phyloP scores from a whole-genome alignment of 164 flowering plant genomes.

The Santalum album region DNA sequence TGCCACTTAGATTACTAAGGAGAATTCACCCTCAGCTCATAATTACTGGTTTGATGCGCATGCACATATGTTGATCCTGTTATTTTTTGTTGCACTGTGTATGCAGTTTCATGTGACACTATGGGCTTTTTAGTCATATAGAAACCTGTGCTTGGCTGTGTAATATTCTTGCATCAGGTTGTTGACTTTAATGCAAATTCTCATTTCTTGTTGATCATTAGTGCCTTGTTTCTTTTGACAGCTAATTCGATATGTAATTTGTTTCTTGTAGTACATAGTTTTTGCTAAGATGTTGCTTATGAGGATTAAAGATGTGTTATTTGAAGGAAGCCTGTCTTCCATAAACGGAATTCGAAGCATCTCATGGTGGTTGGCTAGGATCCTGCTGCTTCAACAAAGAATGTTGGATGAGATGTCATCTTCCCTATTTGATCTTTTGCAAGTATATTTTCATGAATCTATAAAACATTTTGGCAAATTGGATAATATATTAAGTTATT shows the following conservation, averaged over 20 bases:
- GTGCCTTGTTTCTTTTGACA: neutral
- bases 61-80: no score
- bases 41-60: no score
- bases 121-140: neutral
- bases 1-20: no score
- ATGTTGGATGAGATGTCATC: conserved; percentile 48
- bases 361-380: conserved; percentile 58
- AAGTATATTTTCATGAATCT: conserved; percentile 36
- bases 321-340: conserved; percentile 19
- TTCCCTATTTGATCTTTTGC: conserved; percentile 53
- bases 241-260: neutral
- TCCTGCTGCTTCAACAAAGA: conserved; percentile 37
- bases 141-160: neutral
- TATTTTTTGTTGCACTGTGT: no score
- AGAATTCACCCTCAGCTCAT: no score
- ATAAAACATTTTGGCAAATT: conserved; percentile 43
- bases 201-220: neutral
- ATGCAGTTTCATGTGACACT: no score
- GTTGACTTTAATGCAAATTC: neutral
- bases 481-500: conserved; percentile 48
- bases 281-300: conserved; percentile 70
- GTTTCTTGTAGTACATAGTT: conserved; percentile 54
- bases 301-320: conserved; percentile 48
- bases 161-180: neutral
- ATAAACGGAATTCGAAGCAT: conserved; percentile 36